Base-by-base conservation (phyloP, 495 filamentous ascomycete species). In the Achaetomiella virescens region DNA sequence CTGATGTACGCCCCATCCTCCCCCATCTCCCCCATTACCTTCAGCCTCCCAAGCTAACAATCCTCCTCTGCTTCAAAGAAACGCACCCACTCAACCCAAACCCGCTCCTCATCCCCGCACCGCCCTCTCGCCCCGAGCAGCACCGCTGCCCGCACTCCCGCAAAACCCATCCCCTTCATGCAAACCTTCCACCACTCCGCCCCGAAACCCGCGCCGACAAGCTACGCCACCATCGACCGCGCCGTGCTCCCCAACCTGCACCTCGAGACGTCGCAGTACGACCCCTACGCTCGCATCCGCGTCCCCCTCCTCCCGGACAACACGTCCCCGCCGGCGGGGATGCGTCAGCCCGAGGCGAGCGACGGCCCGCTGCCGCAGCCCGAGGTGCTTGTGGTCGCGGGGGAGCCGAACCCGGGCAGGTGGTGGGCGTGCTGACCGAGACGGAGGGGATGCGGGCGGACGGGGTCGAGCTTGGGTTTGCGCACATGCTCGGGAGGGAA, bases 121-220 rank as follows among this genome's bases (percentile, higher is more conserved):
- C 64, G 60, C 48, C 64, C 71, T 17, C 14, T 59, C 33, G 62
- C 64, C 48, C 61, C 37, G 5, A 31, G 27, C 27, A 31, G 27
- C 27, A 31, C 63, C 61, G 21, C 18, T 9, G 31, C 61, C 50
- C 27, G 54, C 46, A 22, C 33, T 0, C 40, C 42, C 42, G 67
- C 69, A 55, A 4, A 36, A 24, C n/a, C 38, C 40, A 33, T 73
- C 60, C 75, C 71, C 54, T 60, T 78, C 53, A 78, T 78, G 75
- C 75, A 78, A 60, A 75, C 71, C 61, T 78, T 78, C 63, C 68
- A 62, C 58, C 71, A 71, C 38, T 73, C 69, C n/a, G 65, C 72
- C 8, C 63, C 74, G 4, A 55, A 55, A 22, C 61, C 66, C 25
- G 44, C 66, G 9, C 42, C 54, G 12, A 47, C 59, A 18, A 51